A percentile compares a stretch with the other conserved stretches of the same genome.
Evolutionary conservation across 345 rosid genomes (phyloP).

Genomic region (Salix dunnii): DNA sequence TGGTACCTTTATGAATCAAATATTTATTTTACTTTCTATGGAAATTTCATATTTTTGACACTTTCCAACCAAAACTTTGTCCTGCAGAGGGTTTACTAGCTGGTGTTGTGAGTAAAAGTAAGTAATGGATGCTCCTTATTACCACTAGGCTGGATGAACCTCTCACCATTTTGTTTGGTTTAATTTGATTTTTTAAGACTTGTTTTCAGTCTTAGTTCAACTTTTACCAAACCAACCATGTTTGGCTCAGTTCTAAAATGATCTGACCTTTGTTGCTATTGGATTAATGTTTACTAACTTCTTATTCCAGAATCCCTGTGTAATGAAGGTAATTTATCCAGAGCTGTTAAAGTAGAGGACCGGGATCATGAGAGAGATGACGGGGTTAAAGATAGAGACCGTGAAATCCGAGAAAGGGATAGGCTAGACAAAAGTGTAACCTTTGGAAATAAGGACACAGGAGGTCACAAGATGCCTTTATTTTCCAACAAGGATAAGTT

Average conservation of each 20-base stretch:
- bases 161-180: not conserved
- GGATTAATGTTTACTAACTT: constrained; percentile 6
- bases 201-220: not conserved
- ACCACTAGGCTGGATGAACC: constrained; percentile 10
- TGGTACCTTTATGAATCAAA: constrained; percentile 42
- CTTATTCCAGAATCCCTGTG: constrained; percentile 51
- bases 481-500: constrained; percentile 71
- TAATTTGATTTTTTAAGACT: not conserved
- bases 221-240: not conserved
- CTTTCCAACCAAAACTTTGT: constrained; percentile 22
- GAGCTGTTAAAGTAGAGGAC: constrained; percentile 66
- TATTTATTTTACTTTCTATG: constrained; percentile 14
- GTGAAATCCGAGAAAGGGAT: constrained; percentile 65
- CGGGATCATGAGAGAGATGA: constrained; percentile 27
- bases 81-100: constrained; percentile 84
- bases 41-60: constrained; percentile 10
- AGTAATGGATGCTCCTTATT: constrained; percentile 31
- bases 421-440: constrained; percentile 59
- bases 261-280: constrained; percentile 6
- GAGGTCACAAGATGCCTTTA: constrained; percentile 48
- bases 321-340: constrained; percentile 63
- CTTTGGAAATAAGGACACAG: constrained; percentile 48
- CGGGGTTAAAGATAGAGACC: constrained; percentile 45
- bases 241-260: not conserved
- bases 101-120: constrained; percentile 79